Conservation (phyloP, 2,329 filamentous ascomycete genomes). For the Ceratocystis papillata region DNA sequence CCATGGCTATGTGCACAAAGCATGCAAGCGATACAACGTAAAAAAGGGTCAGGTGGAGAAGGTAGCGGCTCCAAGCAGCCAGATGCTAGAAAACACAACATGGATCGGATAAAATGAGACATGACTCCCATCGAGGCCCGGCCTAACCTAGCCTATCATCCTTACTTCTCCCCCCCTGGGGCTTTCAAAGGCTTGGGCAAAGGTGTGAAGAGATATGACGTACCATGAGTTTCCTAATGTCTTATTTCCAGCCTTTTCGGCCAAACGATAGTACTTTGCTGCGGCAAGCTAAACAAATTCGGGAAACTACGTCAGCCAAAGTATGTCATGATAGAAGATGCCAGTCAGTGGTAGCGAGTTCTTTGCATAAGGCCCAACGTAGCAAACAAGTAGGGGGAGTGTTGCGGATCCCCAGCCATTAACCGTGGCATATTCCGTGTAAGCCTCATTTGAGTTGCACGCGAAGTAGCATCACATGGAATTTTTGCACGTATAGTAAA, state of each 20-base stretch:
- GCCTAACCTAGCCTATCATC: too few species aligned
- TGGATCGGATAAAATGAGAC: neutral
- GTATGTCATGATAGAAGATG: neutral
- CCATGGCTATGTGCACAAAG: neutral
- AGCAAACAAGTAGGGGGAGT: neutral
- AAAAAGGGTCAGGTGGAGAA: neutral
- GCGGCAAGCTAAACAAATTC: slow-evolving; percentile 50
- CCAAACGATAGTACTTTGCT: slow-evolving; percentile 83
- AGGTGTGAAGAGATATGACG: slow-evolving; percentile 30
- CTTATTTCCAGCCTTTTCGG: slow-evolving; percentile 81
- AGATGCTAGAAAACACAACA: neutral
- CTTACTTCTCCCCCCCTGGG: neutral
- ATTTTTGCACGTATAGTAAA: neutral
- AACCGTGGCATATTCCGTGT: neutral
- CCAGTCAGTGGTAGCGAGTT: slow-evolving; percentile 3
- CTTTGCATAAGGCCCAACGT: neutral
- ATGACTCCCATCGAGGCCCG: neutral
- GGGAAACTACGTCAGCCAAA: neutral
- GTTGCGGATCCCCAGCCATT: neutral
- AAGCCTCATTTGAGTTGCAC: neutral
- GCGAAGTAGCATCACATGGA: neutral
- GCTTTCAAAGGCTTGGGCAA: neutral
- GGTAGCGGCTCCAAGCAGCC: neutral
- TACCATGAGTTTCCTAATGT: slow-evolving; percentile 92
- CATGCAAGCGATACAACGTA: neutral